phyloP scores from a whole-genome alignment of 2,329 filamentous ascomycete species.

The Phyllosticta citriasiana region DNA sequence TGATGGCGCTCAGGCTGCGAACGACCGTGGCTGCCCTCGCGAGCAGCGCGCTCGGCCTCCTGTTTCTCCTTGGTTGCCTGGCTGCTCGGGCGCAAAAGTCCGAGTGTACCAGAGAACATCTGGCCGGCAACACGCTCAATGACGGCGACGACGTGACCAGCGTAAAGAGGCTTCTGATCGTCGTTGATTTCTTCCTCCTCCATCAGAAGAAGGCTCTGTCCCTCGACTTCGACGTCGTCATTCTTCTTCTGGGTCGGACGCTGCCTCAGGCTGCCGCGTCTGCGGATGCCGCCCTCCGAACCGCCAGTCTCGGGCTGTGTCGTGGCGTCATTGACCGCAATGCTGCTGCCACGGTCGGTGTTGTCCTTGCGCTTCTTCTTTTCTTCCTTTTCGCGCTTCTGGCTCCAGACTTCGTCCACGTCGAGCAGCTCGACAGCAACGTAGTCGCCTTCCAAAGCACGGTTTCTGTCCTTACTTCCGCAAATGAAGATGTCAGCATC shows the following conservation, averaged over 20 bases:
- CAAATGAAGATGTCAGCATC: constrained; percentile 99
- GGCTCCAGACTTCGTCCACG: constrained; percentile 95
- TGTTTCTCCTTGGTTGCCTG: constrained; percentile 99
- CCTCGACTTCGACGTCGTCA: constrained; percentile 96
- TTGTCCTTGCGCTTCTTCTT: constrained; percentile 99
- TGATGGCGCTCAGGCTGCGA: constrained; percentile 74
- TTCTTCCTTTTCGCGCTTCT: constrained; percentile 98
- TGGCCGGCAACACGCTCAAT: constrained; percentile 94
- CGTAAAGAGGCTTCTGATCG: constrained; percentile 94
- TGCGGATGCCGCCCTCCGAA: constrained; percentile 74
- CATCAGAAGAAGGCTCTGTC: constrained; percentile 89
- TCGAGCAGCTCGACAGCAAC: constrained; percentile 94
- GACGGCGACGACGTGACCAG: constrained; percentile 92
- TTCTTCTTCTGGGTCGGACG: constrained; percentile 99
- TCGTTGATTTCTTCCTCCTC: constrained; percentile 99
- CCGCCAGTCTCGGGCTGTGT: constrained; percentile 50
- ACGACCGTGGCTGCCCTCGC: constrained; percentile 66
- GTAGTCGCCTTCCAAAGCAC: constrained; percentile 88
- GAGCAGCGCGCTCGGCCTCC: constrained; percentile 86
- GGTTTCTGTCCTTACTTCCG: constrained; percentile 96
- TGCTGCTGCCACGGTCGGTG: constrained; percentile 73
- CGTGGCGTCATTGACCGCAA: constrained; percentile 54
- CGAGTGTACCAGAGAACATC: constrained; percentile 97
- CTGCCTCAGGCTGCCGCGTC: constrained; percentile 90
- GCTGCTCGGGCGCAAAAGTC: constrained; percentile 87